Base-by-base conservation (phyloP, 2,329 filamentous ascomycete genomes). In the Leptosphaerulina australis region DNA sequence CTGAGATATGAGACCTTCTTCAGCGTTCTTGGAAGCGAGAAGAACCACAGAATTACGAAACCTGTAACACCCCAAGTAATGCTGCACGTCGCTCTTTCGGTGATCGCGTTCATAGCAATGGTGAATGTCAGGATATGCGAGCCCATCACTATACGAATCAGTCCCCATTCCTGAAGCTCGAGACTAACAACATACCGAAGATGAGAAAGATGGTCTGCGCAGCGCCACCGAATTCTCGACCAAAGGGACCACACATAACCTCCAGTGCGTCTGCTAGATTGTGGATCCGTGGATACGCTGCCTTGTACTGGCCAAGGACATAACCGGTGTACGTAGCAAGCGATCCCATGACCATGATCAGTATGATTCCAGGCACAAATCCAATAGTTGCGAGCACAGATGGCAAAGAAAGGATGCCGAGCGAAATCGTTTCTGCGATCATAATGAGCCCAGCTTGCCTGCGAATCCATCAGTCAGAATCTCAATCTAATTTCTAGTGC, bases 91-190 rank as follows among this genome's bases (percentile, higher is more conserved):
- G 79, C 81, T 50, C 85, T 79, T 3, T 81, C 68, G 4, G 84
- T 84, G 31, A 89, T 76, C 39, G 79, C 82, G 60, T 84, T 83
- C 70, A 88, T 82, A 60, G 85, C 85, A 59, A 88, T 86, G 26
- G 79, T 82, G 59, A 88, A 88, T 0, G 86, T 87, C 56, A 88
- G 74, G 50, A 87, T 78, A 71, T 90, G 87, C n/a, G 84, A 86
- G 31, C 82, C 83, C 48, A 50, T 50, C 10, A 50, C 48, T 50
- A 22, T 6, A 36, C 3, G n/a, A 4, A 25, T 50, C 18, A 50
- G 40, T 17, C 12, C 12, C 35, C 14, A 8, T 21, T 17, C 24
- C n/a, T 15, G 12, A 17, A 1, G 25, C 5, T 5, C 8, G 12
- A 3, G 9, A 10, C 8, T 11, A 11, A 17, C 8, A 14, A 40